Conservation (phyloP, 352 stramenopile genomes). For the Pelagophyceae sp. region DNA sequence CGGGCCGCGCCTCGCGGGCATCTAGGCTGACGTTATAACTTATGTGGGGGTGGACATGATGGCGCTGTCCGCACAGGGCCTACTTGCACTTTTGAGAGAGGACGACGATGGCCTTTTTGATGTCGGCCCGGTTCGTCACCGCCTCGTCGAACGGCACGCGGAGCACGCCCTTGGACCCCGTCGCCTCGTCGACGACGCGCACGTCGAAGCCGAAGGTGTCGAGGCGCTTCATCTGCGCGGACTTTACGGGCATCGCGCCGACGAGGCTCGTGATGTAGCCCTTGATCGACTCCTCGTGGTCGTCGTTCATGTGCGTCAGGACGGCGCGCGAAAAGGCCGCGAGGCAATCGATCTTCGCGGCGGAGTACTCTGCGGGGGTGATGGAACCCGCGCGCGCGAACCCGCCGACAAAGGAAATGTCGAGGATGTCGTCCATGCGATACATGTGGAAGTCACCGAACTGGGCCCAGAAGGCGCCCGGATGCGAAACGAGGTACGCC, state of each 20-base stretch:
- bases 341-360: constrained; percentile 46
- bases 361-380: constrained; percentile 47
- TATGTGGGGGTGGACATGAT: too few relatives aligned
- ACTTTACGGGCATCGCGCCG: constrained; percentile 44
- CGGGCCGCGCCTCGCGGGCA: too few relatives aligned
- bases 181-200: constrained; percentile 38
- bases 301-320: constrained; percentile 61
- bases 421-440: constrained; percentile 47
- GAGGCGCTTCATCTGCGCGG: constrained; percentile 51
- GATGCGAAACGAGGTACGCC: constrained; percentile 51
- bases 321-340: constrained; percentile 44
- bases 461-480: constrained; percentile 54
- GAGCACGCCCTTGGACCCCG: constrained; percentile 42
- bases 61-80: too few relatives aligned
- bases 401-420: constrained; percentile 57
- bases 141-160: constrained; percentile 50
- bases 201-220: constrained; percentile 60
- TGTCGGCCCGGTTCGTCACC: constrained; percentile 45
- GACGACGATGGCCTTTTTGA: constrained; percentile 54
- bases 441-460: constrained; percentile 64
- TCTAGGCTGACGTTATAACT: too few relatives aligned
- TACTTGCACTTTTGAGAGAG: background rate
- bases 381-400: constrained; percentile 55
- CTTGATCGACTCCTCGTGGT: constrained; percentile 52
- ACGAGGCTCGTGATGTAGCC: constrained; percentile 50